Evolutionary conservation across 1,284 basidiomycete species (phyloP), one percentile per base, ranked within the genome.

Genomic region (Porodaedalea pini): DNA sequence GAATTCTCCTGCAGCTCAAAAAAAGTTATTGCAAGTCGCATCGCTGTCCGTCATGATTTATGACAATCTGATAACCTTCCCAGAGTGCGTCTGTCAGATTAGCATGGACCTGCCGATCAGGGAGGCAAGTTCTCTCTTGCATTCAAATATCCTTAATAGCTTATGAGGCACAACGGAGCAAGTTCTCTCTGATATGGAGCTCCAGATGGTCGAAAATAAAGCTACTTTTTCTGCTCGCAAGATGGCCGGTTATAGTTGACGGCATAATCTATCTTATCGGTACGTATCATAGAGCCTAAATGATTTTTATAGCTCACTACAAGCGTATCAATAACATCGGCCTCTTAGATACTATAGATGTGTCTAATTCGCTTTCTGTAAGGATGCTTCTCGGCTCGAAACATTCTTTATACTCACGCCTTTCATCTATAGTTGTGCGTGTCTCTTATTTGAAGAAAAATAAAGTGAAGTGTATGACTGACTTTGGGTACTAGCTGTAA

Each of bases 191-290:
- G 17, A 49, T 56, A 5, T 49, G 54, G 43, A 36, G 37, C n/a
- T 34, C 29, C 1, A 47, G 25, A 25, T 49, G 32, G 45, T 25
- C 43, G 10, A 23, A 19, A 15, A 32, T 45, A 6, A 56, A 56
- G 29, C 11, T 49, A 5, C 45, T 49, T 10, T 56, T 56, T 27
- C 29, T 56, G 15, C 19, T 56, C 23, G 27, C 45, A 21, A 25
- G 54, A 39, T 56, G 54, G 45, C 54, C 54, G 3, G 45, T 56
- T 13, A 27, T 49, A 6, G 8, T 56, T 17, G 54, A 56, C 23
- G 15, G 23, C 8, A 25, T 49, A n/a, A n/a, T 47, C 8, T 56
- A 49, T 39, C 27, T 56, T 7, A 21, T 49, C 2, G n/a, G 54
- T 56, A n/a, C 5, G 51, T 41, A 29, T 5, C 13, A 23, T 41